Evolutionary conservation across 371 early-diverging fungal genomes (phyloP).

Genomic region (Batkoa obscura): DNA sequence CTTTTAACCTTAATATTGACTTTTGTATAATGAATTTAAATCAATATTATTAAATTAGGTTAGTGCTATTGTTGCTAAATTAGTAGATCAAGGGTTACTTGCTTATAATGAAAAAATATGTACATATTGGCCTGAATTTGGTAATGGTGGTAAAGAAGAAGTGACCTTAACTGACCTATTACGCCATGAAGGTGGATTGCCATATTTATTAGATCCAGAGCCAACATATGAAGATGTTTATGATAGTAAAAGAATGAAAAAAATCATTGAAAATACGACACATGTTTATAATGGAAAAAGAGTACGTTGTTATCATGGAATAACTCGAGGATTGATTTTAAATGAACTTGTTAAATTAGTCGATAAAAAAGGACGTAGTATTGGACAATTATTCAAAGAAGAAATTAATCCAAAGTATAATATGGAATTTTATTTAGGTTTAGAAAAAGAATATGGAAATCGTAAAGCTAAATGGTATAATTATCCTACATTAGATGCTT

Average conservation of each 20-base stretch:
- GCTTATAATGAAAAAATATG: not conserved
- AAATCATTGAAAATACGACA: conserved; percentile 27
- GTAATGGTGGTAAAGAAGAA: conserved; percentile 41
- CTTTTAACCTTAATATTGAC: not conserved
- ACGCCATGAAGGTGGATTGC: conserved; percentile 42
- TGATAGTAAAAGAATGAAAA: conserved; percentile 14
- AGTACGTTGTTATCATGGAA: conserved; percentile 35
- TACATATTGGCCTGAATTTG: conserved; percentile 60
- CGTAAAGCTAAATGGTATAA: not conserved
- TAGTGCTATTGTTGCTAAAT: not conserved
- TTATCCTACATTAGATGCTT: not conserved
- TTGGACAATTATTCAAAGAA: conserved; percentile 30
- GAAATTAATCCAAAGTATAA: conserved; percentile 20
- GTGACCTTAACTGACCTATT: conserved; percentile 39
- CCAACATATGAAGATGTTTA: conserved; percentile 13
- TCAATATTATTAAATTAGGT: not conserved
- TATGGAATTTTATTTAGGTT: conserved; percentile 25
- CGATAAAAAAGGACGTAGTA: conserved; percentile 25
- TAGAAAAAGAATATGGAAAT: not conserved
- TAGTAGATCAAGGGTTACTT: not conserved
- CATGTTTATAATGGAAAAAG: conserved; percentile 35
- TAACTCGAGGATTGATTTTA: conserved; percentile 45
- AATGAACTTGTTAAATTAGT: conserved; percentile 45
- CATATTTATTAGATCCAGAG: conserved; percentile 22
- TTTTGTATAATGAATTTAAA: not conserved